A percentile compares a stretch with the other conserved stretches of the same genome.
These are phyloP conservation scores for Coffea canephora DNA, from an alignment of 257 asterid genomes.

Conservation along the genomic window DNA sequence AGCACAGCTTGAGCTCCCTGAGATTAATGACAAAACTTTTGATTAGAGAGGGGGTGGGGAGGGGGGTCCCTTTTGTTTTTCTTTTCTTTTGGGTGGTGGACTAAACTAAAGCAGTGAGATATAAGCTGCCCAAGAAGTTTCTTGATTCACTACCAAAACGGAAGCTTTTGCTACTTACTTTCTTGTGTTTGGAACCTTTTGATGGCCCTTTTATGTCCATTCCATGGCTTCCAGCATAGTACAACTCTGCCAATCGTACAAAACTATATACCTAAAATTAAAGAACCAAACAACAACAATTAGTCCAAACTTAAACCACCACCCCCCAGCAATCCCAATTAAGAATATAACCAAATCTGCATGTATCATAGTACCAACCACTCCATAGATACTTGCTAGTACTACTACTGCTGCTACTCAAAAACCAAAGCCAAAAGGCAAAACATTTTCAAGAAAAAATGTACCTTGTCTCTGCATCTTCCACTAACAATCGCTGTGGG, in stretches of 20 bases:
- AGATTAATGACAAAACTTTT: background rate
- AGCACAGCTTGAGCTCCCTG: slow-evolving; percentile 61
- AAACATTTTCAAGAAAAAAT: background rate
- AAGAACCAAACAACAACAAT: background rate
- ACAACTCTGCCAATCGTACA: slow-evolving; percentile 88
- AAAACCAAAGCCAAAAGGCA: background rate
- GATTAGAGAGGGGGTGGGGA: no score
- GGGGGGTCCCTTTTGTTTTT: background rate
- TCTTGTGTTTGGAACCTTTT: slow-evolving; percentile 64
- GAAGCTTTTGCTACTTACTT: slow-evolving; percentile 38
- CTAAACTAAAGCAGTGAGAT: background rate
- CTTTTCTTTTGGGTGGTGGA: background rate
- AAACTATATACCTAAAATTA: slow-evolving; percentile 62
- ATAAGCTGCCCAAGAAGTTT: background rate
- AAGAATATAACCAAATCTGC: background rate
- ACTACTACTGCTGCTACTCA: background rate
- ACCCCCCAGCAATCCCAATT: background rate
- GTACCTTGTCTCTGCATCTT: slow-evolving; percentile 83
- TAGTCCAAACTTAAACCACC: background rate
- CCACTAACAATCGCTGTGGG: slow-evolving; percentile 93
- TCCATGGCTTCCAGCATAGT: slow-evolving; percentile 99
- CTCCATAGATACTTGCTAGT: background rate
- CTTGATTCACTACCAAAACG: background rate
- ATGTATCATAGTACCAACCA: background rate
- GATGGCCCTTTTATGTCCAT: slow-evolving; percentile 99